Evolutionary conservation across 2,329 filamentous ascomycete genomes (phyloP).

Genomic region (Pseudocercospora fuligena): DNA sequence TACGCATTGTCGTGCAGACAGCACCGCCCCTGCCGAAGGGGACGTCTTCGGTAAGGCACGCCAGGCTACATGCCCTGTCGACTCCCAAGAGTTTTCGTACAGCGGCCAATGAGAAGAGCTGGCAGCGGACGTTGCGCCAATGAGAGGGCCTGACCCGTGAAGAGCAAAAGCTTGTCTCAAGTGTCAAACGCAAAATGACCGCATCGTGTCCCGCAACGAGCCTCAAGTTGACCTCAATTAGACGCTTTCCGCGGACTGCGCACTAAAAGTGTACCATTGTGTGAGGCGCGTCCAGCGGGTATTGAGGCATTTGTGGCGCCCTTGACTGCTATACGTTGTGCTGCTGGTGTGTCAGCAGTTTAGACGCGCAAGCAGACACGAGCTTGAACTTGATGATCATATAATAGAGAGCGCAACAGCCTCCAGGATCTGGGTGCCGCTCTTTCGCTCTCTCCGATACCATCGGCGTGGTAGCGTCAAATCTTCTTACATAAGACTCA

Average conservation of each 20-base stretch:
- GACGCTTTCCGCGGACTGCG: neutral
- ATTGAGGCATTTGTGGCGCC: neutral
- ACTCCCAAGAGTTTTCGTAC: constrained; percentile 2
- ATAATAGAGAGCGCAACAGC: neutral
- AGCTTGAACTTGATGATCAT: neutral
- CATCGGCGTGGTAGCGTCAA: too few relatives aligned
- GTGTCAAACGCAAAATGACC: neutral
- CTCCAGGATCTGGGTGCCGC: neutral
- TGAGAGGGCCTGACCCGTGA: neutral
- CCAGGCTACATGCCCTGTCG: neutral
- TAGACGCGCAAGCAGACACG: too few relatives aligned
- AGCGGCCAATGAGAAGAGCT: neutral
- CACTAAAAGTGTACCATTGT: neutral
- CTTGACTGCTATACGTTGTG: neutral
- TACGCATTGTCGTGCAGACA: constrained; percentile 1
- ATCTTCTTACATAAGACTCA: neutral
- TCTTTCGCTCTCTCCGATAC: neutral
- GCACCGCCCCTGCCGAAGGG: neutral
- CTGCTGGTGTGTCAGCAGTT: too few relatives aligned
- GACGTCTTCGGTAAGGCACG: constrained; percentile 1
- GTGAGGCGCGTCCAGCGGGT: neutral
- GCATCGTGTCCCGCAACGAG: neutral
- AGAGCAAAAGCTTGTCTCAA: constrained; percentile 2
- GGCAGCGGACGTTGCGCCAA: neutral
- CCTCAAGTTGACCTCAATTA: too few relatives aligned